These are phyloP conservation scores for Fusarium devonianum DNA, from an alignment of 2,329 filamentous ascomycete species.

Conservation along the genomic window DNA sequence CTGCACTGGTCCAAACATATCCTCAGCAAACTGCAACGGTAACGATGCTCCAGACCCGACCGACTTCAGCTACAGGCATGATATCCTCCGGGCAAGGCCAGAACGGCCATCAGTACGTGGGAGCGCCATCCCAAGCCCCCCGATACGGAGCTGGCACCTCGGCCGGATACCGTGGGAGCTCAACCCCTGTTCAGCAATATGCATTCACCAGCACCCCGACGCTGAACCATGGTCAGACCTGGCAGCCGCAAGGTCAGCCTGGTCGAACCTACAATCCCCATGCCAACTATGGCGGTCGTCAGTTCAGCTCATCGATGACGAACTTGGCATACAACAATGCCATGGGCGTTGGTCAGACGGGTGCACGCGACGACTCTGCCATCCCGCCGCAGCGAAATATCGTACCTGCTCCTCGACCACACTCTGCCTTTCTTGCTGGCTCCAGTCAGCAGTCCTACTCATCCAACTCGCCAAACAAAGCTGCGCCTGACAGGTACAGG, in stretches of 20 bases:
- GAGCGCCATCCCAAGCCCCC: slow-evolving; percentile 46
- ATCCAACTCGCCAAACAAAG: slow-evolving; percentile 52
- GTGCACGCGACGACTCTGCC: slow-evolving; percentile 61
- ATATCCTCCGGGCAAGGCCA: slow-evolving; percentile 62
- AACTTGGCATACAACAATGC: slow-evolving; percentile 50
- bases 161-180: slow-evolving; percentile 61
- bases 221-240: slow-evolving; percentile 61
- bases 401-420: slow-evolving; percentile 50
- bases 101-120: slow-evolving; percentile 58
- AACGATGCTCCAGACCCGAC: slow-evolving; percentile 78
- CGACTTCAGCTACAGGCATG: slow-evolving; percentile 59
- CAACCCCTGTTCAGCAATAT: slow-evolving; percentile 74
- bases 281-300: slow-evolving; percentile 43
- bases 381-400: slow-evolving; percentile 54
- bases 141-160: slow-evolving; percentile 48
- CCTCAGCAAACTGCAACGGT: slow-evolving; percentile 77
- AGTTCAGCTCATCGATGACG: slow-evolving; percentile 51
- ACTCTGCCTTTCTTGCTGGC: slow-evolving; percentile 51
- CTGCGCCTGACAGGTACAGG: slow-evolving; percentile 79
- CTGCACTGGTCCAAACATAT: slow-evolving; percentile 83
- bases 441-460: slow-evolving; percentile 58
- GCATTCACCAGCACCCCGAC: slow-evolving; percentile 77
- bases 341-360: slow-evolving; percentile 48
- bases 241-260: slow-evolving; percentile 52
- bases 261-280: slow-evolving; percentile 32